Percentiles rank a stretch among this genome's conserved stretches.
phyloP scores from a whole-genome alignment of 192 early-diverging fungal genomes.

The Phycomyces blakesleeanus region DNA sequence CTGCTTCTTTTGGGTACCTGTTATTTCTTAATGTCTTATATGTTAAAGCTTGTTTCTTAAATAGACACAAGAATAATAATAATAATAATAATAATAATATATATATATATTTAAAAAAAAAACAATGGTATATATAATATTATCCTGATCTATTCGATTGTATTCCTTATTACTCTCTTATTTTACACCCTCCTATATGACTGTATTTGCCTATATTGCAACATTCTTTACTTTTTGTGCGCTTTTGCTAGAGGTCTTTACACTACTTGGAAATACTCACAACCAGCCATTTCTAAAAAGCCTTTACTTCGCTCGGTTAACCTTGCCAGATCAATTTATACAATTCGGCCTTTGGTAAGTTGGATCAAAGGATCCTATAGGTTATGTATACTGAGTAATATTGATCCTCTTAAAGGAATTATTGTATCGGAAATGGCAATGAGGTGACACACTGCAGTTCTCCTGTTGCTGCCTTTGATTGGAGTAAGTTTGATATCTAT shows the following conservation, averaged over 20 bases:
- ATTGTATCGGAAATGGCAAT: conserved; percentile 9
- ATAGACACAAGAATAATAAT: too few species aligned
- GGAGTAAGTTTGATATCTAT: conserved; percentile 11
- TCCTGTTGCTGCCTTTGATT: conserved; percentile 21
- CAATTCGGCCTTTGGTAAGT: conserved; percentile 24
- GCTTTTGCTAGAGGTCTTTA: conserved; percentile 27
- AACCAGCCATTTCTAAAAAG: conserved; percentile 23
- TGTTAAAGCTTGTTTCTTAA: too few species aligned
- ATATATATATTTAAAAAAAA: too few species aligned
- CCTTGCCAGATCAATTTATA: not conserved
- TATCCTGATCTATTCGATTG: too few species aligned
- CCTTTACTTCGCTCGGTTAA: conserved; percentile 21
- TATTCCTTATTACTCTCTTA: conserved; percentile 1
- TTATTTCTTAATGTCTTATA: not conserved
- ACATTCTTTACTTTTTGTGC: conserved; percentile 28
- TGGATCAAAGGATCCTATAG: not conserved
- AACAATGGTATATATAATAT: not conserved
- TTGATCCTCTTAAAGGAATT: conserved; percentile 8
- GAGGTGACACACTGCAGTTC: conserved; percentile 11
- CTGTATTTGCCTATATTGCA: conserved; percentile 24
- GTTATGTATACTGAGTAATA: not conserved
- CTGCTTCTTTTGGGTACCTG: not conserved
- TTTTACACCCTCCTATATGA: not conserved
- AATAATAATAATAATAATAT: too few species aligned
- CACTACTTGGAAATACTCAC: conserved; percentile 19